Evolutionary conservation across 2,329 filamentous ascomycete genomes (phyloP), one percentile per base, ranked within the genome.

Genomic region (Diaporthe vaccinii): DNA sequence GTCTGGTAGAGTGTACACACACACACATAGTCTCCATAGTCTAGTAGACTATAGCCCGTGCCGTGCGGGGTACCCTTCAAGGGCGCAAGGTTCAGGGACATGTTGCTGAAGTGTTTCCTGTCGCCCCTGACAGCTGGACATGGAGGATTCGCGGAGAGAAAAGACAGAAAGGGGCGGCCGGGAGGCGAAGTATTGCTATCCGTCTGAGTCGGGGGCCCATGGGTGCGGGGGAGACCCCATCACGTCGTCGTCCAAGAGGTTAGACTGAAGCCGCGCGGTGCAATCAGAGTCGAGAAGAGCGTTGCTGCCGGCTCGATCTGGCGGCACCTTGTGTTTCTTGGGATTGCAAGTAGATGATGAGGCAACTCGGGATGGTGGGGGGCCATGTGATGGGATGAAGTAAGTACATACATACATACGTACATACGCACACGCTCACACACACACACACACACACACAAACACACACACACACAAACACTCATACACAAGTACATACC

Each of bases 181-280:
- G 31, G 65, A 68, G 65, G 65, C 65, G 22, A 68, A 53, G 46
- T 17, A 68, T 53, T 53, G 22, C 65, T 51, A 12, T 53, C 31
- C 22, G 65, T 36, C 65, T 34, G 46, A 53, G 65, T 53, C 65
- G 46, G 65, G 65, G 46, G n/a, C 4, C 62, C 46, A 34, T 68
- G 65, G 65, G 46, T 68, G 65, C 65, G 65, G 65, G 65, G 65
- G 65, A 68, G 65, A 68, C 65, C 65, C 46, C 65, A 68, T 68
- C 65, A 68, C 46, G 49, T 53, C 34, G 31, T 25, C 44, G 44
- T 68, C 65, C 31, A 31, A 68, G 22, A 68, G 34, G 46, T 68
- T 68, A 53, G 46, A 39, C 31, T 39, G 20, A 39, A 41, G 22
- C 41, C 41, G 39, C 55, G 41, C 31, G n/a, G 51, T 51, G 55